These are phyloP conservation scores for Cenchrus fungigraminus DNA, from an alignment of 176 grass and related monocot species.

Conservation along the genomic window DNA sequence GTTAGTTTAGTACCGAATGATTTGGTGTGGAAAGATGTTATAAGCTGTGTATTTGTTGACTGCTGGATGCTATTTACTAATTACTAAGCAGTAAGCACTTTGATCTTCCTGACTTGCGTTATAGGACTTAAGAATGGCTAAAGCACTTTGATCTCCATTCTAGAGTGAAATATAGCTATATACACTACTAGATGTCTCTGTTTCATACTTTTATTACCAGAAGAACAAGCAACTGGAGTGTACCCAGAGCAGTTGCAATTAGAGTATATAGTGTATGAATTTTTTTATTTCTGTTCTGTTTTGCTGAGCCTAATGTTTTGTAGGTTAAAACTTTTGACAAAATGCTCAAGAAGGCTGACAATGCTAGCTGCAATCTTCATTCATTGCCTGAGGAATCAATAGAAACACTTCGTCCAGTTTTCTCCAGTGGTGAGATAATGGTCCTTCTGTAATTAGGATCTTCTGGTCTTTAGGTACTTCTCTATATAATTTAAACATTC, in stretches of 20 bases:
- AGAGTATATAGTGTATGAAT: background rate
- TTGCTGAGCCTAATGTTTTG: slow-evolving; percentile 36
- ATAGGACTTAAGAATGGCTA: background rate
- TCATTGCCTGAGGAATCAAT: slow-evolving; percentile 66
- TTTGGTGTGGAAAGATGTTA: background rate
- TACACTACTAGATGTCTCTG: slow-evolving; percentile 9
- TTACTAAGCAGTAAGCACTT: background rate
- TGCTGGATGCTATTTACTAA: background rate
- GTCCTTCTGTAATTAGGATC: slow-evolving; percentile 5
- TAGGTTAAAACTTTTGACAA: slow-evolving; percentile 81
- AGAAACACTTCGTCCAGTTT: slow-evolving; percentile 63
- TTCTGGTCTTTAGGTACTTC: slow-evolving; percentile 1
- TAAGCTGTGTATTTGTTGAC: background rate
- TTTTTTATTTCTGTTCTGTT: slow-evolving; percentile 17
- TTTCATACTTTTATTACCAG: slow-evolving; percentile 8
- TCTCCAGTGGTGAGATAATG: slow-evolving; percentile 56
- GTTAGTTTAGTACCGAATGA: background rate
- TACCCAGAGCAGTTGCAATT: background rate
- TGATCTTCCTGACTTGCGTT: background rate
- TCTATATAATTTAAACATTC: background rate
- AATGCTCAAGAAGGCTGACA: slow-evolving; percentile 82
- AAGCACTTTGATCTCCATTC: slow-evolving; percentile 6
- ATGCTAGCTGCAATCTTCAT: slow-evolving; percentile 59
- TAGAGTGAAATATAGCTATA: slow-evolving; percentile 8
- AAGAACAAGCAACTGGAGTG: slow-evolving; percentile 6